These are phyloP conservation scores for Aspergillus wentii DNA, from an alignment of 495 filamentous ascomycete genomes.

Conservation along the genomic window DNA sequence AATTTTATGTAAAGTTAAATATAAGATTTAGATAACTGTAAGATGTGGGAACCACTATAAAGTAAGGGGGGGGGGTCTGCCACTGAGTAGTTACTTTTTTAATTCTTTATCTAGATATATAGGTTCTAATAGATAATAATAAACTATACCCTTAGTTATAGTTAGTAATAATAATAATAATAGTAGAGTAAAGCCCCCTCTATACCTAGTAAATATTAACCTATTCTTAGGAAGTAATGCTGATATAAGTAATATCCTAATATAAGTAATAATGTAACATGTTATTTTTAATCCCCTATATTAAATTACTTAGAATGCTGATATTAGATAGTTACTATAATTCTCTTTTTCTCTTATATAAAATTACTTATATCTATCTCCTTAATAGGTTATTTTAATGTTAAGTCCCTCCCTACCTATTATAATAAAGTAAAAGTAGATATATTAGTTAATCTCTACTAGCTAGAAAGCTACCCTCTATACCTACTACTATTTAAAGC, in stretches of 20 bases:
- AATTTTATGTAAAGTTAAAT: conserved; percentile 6
- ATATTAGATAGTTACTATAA: background rate
- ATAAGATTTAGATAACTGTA: background rate
- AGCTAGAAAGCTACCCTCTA: background rate
- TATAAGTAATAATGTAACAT: no score
- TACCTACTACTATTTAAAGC: background rate
- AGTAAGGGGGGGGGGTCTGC: background rate
- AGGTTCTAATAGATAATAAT: no score
- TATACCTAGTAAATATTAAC: no score
- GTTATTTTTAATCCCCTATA: no score
- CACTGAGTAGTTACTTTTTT: no score
- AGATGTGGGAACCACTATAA: conserved; percentile 1
- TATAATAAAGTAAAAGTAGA: background rate
- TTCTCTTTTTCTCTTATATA: background rate
- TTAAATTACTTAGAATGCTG: no score
- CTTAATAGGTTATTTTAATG: background rate
- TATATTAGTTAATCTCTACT: background rate
- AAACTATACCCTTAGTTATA: no score
- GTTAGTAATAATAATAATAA: no score
- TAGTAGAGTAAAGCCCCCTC: no score
- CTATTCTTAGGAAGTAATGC: no score
- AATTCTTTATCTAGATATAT: no score
- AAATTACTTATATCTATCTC: background rate
- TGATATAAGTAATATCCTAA: no score
- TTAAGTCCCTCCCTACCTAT: background rate